Percentiles rank a stretch among this genome's conserved stretches.
phyloP scores from a whole-genome alignment of 2,329 filamentous ascomycete genomes.

The Aspergillus sp. region DNA sequence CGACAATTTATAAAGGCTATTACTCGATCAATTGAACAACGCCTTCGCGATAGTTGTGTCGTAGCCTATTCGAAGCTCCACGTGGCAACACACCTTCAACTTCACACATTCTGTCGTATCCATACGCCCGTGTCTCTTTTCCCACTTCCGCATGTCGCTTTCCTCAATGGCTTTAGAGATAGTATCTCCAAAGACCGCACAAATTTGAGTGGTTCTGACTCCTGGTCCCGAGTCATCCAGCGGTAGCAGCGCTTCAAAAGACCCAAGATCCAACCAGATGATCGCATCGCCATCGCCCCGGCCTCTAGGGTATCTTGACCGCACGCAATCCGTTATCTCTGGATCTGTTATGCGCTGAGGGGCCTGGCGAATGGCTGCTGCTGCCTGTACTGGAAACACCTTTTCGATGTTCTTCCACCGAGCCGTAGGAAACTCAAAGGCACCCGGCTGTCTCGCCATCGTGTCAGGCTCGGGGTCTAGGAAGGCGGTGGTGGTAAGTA shows the following conservation, averaged over 20 bases:
- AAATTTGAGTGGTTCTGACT: neutral
- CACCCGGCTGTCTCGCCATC: neutral
- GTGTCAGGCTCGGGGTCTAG: neutral
- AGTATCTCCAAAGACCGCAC: neutral
- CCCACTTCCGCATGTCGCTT: neutral
- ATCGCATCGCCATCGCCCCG: neutral
- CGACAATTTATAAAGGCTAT: neutral
- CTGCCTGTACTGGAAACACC: neutral
- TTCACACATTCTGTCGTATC: neutral
- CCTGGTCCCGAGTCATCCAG: neutral
- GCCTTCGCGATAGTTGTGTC: neutral
- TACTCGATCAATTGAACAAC: neutral
- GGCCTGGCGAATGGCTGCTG: neutral
- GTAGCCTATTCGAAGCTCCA: neutral
- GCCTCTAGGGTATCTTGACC: neutral
- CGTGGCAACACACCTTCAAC: neutral
- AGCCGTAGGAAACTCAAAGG: neutral
- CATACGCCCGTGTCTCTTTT: neutral
- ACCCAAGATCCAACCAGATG: neutral
- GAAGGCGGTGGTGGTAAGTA: neutral
- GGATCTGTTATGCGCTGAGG: neutral
- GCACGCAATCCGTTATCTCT: neutral
- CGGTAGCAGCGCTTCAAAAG: neutral
- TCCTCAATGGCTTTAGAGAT: neutral
- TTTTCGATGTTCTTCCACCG: neutral